These are phyloP conservation scores for Lactarius akahatsu DNA, from an alignment of 768 basidiomycete species.

Conservation along the genomic window DNA sequence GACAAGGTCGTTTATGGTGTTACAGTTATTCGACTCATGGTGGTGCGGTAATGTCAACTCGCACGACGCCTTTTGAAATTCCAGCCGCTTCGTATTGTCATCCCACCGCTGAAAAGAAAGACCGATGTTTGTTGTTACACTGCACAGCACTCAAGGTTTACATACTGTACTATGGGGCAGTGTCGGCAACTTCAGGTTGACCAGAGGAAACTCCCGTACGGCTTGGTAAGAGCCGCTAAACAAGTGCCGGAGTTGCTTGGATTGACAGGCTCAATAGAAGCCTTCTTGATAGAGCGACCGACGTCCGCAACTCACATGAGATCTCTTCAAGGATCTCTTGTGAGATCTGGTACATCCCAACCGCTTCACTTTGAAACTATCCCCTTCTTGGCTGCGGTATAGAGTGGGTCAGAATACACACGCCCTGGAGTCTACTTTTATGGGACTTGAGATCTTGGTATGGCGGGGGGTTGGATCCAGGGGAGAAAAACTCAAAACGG, in stretches of 20 bases:
- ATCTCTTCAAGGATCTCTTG: too few species aligned
- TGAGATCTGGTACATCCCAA: background rate
- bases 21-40: background rate
- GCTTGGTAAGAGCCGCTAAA: background rate
- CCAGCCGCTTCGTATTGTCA: background rate
- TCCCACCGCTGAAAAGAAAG: background rate
- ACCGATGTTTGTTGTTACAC: background rate
- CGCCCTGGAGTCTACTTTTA: background rate
- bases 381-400: background rate
- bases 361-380: conserved; percentile 4
- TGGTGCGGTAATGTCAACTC: background rate
- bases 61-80: background rate
- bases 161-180: background rate
- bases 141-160: too few species aligned
- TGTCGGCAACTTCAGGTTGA: background rate
- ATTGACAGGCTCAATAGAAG: background rate
- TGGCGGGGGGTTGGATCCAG: background rate
- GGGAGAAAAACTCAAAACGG: background rate
- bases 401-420: background rate
- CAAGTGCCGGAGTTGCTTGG: background rate
- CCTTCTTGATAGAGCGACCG: too few species aligned
- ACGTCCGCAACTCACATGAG: background rate
- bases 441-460: background rate
- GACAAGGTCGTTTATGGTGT: background rate
- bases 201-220: background rate